Conservation (phyloP, 2,329 filamentous ascomycete genomes). For the Clonostachys solani region DNA sequence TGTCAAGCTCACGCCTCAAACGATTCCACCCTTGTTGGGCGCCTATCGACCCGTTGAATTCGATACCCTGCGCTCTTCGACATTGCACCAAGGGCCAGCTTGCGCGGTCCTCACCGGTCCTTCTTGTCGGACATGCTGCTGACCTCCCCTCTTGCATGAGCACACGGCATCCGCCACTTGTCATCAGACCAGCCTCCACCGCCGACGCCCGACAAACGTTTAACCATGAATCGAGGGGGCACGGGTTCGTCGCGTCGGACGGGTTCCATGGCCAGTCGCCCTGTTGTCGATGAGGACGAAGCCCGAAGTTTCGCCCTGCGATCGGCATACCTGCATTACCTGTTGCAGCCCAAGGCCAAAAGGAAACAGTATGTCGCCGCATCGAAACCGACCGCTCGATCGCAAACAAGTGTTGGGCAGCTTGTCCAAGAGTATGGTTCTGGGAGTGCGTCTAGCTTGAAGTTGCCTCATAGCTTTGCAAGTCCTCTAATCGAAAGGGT, state of each 20-base stretch:
- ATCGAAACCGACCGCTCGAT: constrained; percentile 55
- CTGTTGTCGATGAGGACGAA: constrained; percentile 64
- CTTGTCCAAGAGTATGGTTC: constrained; percentile 81
- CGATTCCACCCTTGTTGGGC: too few species aligned
- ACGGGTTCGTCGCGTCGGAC: not conserved
- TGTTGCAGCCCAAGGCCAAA: constrained; percentile 86
- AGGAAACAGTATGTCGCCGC: constrained; percentile 79
- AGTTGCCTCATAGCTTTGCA: constrained; percentile 54
- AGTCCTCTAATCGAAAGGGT: constrained; percentile 63
- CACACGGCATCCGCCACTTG: too few species aligned
- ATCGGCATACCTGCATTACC: constrained; percentile 86
- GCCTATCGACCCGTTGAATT: too few species aligned
- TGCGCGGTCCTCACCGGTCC: too few species aligned
- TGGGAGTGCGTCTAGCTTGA: constrained; percentile 42
- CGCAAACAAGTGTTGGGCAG: constrained; percentile 74
- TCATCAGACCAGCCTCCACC: too few species aligned
- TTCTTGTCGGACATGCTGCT: too few species aligned
- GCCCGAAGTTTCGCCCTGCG: constrained; percentile 90
- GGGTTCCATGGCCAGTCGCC: constrained; percentile 1
- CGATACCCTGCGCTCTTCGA: too few species aligned
- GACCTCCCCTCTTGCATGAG: too few species aligned
- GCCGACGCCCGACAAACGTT: not conserved
- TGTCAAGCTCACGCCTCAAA: too few species aligned
- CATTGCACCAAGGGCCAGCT: too few species aligned
- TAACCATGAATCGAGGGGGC: not conserved